Base-by-base conservation (phyloP, 306 rosid genomes). In the Dryas octopetala region DNA sequence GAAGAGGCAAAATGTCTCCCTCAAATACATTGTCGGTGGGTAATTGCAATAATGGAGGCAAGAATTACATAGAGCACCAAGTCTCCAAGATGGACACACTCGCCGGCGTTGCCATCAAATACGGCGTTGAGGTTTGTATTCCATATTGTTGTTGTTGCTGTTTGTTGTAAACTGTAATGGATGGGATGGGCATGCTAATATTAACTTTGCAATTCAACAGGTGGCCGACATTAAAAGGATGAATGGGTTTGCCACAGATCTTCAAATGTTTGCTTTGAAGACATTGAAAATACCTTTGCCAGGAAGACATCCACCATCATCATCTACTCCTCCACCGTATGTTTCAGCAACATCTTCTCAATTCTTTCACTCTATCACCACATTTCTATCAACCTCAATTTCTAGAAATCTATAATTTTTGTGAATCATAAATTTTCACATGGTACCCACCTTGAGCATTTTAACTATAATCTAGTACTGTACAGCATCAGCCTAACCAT, bases 101-200 rank as follows among this genome's bases (percentile, higher is more conserved):
- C 28, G 96, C 96, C 61, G 97, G 97, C 59, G 91, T 92, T 48
- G 97, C 97, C 68, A 92, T 92, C 66, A 92, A 92, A 87, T 92
- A 92, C 49, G 97, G 97, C 15, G 97, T 92, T 62, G 97, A 92
- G 97, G 97, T 91, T 87, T 76, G 50, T 52, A 5, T 51, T 62
- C 3, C 1, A 32, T 32, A 32, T 32, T 32, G 38, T 32, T 32
- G 38, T 32, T 32, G 38, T 32, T 2, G 38, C 38, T 32, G 38
- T 32, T 32, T 32, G 38, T 32, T 32, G 38, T 32, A 32, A 32
- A 32, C 3, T 32, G 38, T 32, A 32, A 32, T 32, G 38, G 38
- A 32, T 32, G 38, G 38, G 38, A 32, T 32, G 38, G 38, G 38
- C 38, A 32, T 44, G 69, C 66, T 7, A 17, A 4, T 49, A 5